Percentiles rank a stretch among this genome's conserved stretches.
Evolutionary conservation across 2,329 filamentous ascomycete species (phyloP).

Genomic region (Trichoderma harzianum): DNA sequence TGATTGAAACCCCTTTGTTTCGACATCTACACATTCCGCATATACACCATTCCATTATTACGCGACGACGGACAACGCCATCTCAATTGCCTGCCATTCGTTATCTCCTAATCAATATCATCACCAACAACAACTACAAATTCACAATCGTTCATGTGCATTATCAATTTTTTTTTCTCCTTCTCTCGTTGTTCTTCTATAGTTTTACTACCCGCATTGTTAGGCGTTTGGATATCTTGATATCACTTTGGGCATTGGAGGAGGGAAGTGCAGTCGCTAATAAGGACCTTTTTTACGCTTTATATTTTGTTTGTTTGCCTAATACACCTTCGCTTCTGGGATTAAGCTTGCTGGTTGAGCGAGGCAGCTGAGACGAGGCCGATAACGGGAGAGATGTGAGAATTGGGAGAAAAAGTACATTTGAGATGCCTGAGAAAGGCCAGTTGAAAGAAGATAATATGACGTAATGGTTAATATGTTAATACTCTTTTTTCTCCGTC

Average conservation of each 20-base stretch:
- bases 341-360: slow-evolving; percentile 19
- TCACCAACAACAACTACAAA: background rate
- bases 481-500: background rate
- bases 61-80: slow-evolving; percentile 22
- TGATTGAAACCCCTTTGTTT: slow-evolving; percentile 45
- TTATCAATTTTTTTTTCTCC: background rate
- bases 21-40: background rate
- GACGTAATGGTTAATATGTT: slow-evolving; percentile 14
- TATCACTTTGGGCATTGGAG: slow-evolving; percentile 19
- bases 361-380: background rate
- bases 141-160: slow-evolving; percentile 1
- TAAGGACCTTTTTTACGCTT: slow-evolving; percentile 25
- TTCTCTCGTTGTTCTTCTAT: background rate
- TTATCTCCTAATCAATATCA: background rate
- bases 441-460: slow-evolving; percentile 8
- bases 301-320: slow-evolving; percentile 10
- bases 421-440: slow-evolving; percentile 4
- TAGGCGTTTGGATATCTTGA: slow-evolving; percentile 22
- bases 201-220: slow-evolving; percentile 19
- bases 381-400: background rate
- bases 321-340: slow-evolving; percentile 18
- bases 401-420: slow-evolving; percentile 2
- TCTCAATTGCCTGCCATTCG: slow-evolving; percentile 12
- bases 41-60: slow-evolving; percentile 2
- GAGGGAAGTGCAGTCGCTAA: slow-evolving; percentile 24